Percentiles rank a stretch among this genome's conserved stretches.
Conservation (phyloP, 345 rosid species). For the Erodium maritimum region DNA sequence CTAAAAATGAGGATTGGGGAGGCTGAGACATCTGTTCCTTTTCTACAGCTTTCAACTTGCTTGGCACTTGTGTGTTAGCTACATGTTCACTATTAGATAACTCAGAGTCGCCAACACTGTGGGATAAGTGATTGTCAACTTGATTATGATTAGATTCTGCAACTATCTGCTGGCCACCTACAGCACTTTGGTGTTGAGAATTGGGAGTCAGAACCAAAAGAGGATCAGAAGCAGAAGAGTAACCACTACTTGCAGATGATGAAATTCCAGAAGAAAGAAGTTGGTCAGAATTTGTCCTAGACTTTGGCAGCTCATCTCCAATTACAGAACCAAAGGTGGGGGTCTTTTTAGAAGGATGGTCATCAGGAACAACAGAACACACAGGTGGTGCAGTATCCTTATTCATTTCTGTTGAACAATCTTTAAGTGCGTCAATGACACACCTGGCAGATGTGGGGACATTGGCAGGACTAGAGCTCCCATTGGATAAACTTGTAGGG, state of each 20-base stretch:
- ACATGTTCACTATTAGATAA: slow-evolving; percentile 12
- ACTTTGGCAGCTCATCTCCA: slow-evolving; percentile 24
- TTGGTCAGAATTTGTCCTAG: slow-evolving; percentile 13
- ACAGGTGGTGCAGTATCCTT: slow-evolving; percentile 4
- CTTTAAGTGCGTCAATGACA: slow-evolving; percentile 11
- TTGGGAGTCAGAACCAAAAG: slow-evolving; percentile 23
- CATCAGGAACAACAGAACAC: slow-evolving; percentile 6
- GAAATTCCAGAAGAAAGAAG: slow-evolving; percentile 9
- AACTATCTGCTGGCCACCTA: slow-evolving; percentile 18
- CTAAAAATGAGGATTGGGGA: slow-evolving; percentile 21
- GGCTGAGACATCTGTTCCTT: slow-evolving; percentile 21
- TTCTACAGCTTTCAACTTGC: slow-evolving; percentile 18
- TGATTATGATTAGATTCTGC: slow-evolving; percentile 22
- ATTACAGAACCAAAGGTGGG: slow-evolving; percentile 18
- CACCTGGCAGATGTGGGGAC: slow-evolving; percentile 10
- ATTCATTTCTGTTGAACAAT: slow-evolving; percentile 15
- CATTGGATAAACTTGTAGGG: slow-evolving; percentile 26
- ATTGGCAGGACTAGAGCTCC: slow-evolving; percentile 21
- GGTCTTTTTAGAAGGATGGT: slow-evolving; percentile 10
- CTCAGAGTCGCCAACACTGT: slow-evolving; percentile 2
- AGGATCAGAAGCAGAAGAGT: slow-evolving; percentile 30
- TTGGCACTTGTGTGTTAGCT: slow-evolving; percentile 7
- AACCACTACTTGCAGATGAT: slow-evolving; percentile 18
- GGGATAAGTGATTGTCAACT: slow-evolving; percentile 13
- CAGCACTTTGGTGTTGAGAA: slow-evolving; percentile 15